Evolutionary conservation across 768 basidiomycete species (phyloP).

Genomic region (Guyanaporus albipodus): DNA sequence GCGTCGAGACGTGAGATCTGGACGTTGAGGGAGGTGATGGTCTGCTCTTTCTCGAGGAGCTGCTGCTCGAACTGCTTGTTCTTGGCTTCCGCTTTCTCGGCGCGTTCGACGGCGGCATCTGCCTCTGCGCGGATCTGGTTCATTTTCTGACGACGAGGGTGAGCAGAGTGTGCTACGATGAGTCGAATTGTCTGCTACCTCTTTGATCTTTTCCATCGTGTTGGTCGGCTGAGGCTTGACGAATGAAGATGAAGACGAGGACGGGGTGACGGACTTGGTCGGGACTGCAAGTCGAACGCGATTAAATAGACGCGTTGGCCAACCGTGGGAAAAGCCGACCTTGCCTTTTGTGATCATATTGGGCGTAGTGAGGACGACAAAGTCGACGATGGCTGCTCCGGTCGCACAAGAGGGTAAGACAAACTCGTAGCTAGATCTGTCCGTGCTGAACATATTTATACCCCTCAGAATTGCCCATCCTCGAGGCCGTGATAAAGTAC

Average conservation of each 20-base stretch:
- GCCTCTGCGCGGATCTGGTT: slow-evolving; percentile 76
- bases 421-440: not conserved
- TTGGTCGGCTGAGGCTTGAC: slow-evolving; percentile 6
- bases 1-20: slow-evolving; percentile 60
- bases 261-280: slow-evolving; percentile 3
- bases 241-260: slow-evolving; percentile 4
- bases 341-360: slow-evolving; percentile 35
- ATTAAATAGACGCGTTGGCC: slow-evolving; percentile 18
- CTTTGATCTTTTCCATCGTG: slow-evolving; percentile 48
- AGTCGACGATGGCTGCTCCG: slow-evolving; percentile 51
- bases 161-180: not conserved
- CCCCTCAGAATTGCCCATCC: slow-evolving; percentile 78
- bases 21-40: slow-evolving; percentile 74
- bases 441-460: slow-evolving; percentile 19
- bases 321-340: slow-evolving; percentile 34
- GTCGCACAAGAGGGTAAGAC: slow-evolving; percentile 74
- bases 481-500: slow-evolving; percentile 93
- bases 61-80: slow-evolving; percentile 73
- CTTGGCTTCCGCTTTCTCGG: slow-evolving; percentile 83
- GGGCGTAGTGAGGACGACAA: not conserved
- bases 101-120: slow-evolving; percentile 74
- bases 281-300: slow-evolving; percentile 18
- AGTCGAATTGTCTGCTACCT: slow-evolving; percentile 28
- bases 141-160: slow-evolving; percentile 54
- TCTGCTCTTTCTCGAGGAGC: slow-evolving; percentile 80